These are phyloP conservation scores for Salmacisia buchloeana DNA, from an alignment of 1,284 basidiomycete species.

Conservation along the genomic window DNA sequence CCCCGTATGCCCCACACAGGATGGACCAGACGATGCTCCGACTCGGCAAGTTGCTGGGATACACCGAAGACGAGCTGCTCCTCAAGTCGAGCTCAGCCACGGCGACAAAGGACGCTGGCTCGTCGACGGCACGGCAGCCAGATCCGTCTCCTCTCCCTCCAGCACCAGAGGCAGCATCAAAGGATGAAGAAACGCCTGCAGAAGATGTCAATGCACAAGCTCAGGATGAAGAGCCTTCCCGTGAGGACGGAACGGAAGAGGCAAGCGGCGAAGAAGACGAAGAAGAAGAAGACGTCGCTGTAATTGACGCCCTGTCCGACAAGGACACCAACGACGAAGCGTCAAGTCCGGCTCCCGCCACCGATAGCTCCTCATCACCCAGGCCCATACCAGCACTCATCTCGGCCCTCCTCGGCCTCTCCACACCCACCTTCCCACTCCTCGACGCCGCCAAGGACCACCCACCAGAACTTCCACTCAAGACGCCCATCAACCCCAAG, in stretches of 20 bases:
- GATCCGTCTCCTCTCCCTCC: neutral
- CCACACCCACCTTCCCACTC: constrained; percentile 54
- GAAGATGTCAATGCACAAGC: neutral
- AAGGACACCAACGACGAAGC: neutral
- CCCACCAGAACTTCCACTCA: constrained; percentile 51
- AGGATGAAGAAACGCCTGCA: neutral
- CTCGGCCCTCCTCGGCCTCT: constrained; percentile 13
- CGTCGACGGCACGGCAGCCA: neutral
- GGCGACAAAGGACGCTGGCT: neutral
- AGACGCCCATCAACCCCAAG: constrained; percentile 65
- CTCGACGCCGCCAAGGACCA: constrained; percentile 38
- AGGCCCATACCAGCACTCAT: neutral
- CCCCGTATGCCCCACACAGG: neutral
- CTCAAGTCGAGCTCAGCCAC: neutral
- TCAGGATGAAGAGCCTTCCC: constrained; percentile 67
- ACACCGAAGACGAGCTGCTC: neutral
- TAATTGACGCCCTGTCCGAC: neutral
- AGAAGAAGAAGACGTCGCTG: constrained; percentile 12
- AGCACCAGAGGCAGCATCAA: constrained; percentile 10
- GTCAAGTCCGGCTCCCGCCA: constrained; percentile 55
- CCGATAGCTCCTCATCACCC: constrained; percentile 63
- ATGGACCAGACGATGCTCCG: constrained; percentile 10
- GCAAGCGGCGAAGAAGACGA: constrained; percentile 56
- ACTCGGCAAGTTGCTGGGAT: neutral
- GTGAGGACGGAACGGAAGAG: constrained; percentile 67